Base-by-base conservation (phyloP, 495 filamentous ascomycete species). In the Physcia stellaris region DNA sequence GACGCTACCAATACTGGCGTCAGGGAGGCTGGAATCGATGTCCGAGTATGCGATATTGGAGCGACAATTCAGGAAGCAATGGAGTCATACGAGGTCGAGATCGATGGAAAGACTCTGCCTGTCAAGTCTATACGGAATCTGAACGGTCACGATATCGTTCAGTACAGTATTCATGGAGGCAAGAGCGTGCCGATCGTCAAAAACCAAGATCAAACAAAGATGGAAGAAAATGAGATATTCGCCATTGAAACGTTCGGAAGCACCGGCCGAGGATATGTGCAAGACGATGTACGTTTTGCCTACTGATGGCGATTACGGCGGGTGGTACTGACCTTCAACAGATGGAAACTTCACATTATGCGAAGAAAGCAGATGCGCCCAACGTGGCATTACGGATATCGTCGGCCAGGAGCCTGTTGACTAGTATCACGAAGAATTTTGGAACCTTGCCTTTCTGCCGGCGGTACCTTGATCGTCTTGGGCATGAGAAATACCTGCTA, bases 151-250 rank as follows among this genome's bases (percentile, higher is more conserved):
- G 67, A 72, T 34, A 79, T 79, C 42, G 54, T 59, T 3, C 71
- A 58, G 4, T 77, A 75, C 39, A 61, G 54, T 18, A 76, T 79
- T 39, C 75, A 79, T 44, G 72, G 69, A 6, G 69, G 67, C 1
- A 79, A 79, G 41, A 68, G 61, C 29, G 62, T 79, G 17, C 75
- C 75, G 3, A 76, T 78, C 49, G 56, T 77, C 39, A 78, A 73
- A 50, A 70, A 61, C 24, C 56, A 58, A 11, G 63, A 68, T 41
- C 68, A 67, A 43, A 71, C 66, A 6, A 76, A 75, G 57, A 79
- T 79, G 74, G 74, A 78, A 50, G 73, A 75, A 41, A 73, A 73
- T 7, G 75, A 79, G 43, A 61, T 68, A 4, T 79, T 77, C 53
- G 75, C 75, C 21, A 72, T 78, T 43, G 75, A 79, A 47, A 79